Percentiles rank a stretch among this genome's conserved stretches.
Conservation (phyloP, 345 rosid genomes). For the Stellera chamaejasme region DNA sequence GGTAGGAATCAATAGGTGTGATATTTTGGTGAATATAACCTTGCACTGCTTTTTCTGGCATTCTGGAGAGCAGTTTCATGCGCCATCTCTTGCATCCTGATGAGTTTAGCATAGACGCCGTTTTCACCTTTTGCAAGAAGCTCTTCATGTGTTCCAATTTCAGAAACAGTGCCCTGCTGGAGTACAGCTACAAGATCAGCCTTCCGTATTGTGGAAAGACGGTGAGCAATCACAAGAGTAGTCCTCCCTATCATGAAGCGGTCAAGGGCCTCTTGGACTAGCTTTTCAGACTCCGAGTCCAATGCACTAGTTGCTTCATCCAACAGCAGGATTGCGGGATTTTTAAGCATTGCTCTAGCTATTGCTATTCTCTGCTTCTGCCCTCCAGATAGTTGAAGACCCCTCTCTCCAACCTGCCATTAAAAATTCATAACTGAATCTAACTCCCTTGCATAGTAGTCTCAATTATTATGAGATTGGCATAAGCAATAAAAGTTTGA, state of each 20-base stretch:
- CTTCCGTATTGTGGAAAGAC: constrained; percentile 94
- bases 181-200: constrained; percentile 97
- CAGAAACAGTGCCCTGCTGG: constrained; percentile 91
- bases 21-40: constrained; percentile 28
- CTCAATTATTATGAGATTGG: too few species aligned
- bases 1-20: constrained; percentile 3
- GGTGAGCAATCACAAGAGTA: constrained; percentile 91
- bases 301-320: constrained; percentile 97
- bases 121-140: constrained; percentile 84
- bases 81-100: constrained; percentile 88
- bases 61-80: constrained; percentile 91
- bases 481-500: too few species aligned
- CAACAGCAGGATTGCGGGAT: constrained; percentile 81
- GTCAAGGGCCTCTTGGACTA: constrained; percentile 95
- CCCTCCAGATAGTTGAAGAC: constrained; percentile 93
- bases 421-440: constrained; percentile 2
- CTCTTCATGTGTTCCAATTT: constrained; percentile 90
- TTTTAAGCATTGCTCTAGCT: constrained; percentile 96
- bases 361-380: constrained; percentile 97
- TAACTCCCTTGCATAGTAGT: too few species aligned
- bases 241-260: constrained; percentile 99
- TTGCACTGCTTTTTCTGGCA: constrained; percentile 98
- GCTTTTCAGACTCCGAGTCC: constrained; percentile 95
- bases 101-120: constrained; percentile 86
- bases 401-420: constrained; percentile 98